Evolutionary conservation across 208 protist genomes (phyloP).

Genomic region (Trypanosoma melophagium): DNA sequence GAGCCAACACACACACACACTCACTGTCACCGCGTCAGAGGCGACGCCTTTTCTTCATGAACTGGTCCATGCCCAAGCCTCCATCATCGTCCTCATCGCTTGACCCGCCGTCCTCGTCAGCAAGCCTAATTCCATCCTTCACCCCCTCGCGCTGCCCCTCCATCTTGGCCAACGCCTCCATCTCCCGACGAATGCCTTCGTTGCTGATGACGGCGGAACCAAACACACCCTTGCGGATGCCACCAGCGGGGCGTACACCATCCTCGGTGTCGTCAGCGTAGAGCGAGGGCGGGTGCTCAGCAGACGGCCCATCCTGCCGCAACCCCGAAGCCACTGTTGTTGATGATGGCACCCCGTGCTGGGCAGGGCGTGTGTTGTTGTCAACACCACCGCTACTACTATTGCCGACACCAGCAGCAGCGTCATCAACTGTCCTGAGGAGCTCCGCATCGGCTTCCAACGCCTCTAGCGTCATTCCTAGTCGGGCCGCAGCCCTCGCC

Average conservation of each 20-base stretch:
- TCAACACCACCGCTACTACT: background rate
- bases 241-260: constrained; percentile 20
- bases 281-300: constrained; percentile 6
- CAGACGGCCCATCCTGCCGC: background rate
- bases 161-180: constrained; percentile 58
- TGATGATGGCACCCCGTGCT: constrained; percentile 7
- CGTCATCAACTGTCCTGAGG: constrained; percentile 44
- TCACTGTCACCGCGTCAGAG: background rate
- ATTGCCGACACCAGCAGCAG: constrained; percentile 2
- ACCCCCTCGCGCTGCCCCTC: constrained; percentile 27
- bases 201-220: constrained; percentile 69
- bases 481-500: constrained; percentile 51
- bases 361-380: constrained; percentile 9
- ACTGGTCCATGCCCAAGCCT: constrained; percentile 31
- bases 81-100: constrained; percentile 24
- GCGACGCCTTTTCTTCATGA: constrained; percentile 40
- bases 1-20: no score
- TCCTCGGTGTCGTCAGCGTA: constrained; percentile 25
- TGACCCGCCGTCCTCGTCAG: constrained; percentile 3
- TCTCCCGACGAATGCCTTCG: constrained; percentile 71
- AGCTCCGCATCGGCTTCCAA: constrained; percentile 73
- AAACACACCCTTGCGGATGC: constrained; percentile 47
- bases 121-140: constrained; percentile 24
- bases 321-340: background rate
- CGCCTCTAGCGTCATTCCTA: constrained; percentile 69